Evolutionary conservation across 208 protist species (phyloP).

Genomic region (Acanthamoeba healyi): DNA sequence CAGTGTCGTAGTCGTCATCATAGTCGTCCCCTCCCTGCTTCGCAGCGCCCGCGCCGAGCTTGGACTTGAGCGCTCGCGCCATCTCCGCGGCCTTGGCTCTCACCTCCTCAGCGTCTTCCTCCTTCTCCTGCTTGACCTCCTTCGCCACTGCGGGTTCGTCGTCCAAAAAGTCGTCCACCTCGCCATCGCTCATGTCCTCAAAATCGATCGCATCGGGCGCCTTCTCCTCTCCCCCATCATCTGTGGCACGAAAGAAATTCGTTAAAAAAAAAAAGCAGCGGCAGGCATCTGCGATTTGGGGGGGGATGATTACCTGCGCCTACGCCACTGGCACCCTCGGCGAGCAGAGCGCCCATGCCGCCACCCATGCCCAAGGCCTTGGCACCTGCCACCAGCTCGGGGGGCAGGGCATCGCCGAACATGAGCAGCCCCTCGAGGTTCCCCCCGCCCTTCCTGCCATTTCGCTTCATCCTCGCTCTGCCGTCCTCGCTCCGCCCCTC

Average conservation of each 20-base stretch:
- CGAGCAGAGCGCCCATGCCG: background rate
- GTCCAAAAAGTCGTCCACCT: constrained; percentile 22
- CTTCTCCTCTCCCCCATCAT: constrained; percentile 39
- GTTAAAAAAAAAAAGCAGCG: background rate
- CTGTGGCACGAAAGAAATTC: background rate
- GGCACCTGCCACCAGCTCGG: background rate
- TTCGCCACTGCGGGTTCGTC: background rate
- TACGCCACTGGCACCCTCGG: background rate
- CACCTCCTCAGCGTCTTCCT: constrained; percentile 22
- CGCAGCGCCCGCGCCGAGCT: background rate
- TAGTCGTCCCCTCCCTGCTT: background rate
- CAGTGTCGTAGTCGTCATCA: constrained; percentile 26
- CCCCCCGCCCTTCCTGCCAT: background rate
- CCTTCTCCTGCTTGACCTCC: constrained; percentile 12
- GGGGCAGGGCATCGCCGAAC: constrained; percentile 17
- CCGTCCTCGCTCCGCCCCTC: background rate
- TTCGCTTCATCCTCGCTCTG: background rate
- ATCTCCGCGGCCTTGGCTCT: background rate
- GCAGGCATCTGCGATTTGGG: background rate
- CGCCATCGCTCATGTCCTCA: constrained; percentile 32
- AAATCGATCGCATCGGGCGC: constrained; percentile 56
- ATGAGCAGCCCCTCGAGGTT: background rate
- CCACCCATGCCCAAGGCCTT: background rate
- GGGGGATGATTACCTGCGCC: background rate
- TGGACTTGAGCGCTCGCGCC: constrained; percentile 26